These are phyloP conservation scores for Penicillium macrosclerotiorum DNA, from an alignment of 495 filamentous ascomycete genomes.

Conservation along the genomic window DNA sequence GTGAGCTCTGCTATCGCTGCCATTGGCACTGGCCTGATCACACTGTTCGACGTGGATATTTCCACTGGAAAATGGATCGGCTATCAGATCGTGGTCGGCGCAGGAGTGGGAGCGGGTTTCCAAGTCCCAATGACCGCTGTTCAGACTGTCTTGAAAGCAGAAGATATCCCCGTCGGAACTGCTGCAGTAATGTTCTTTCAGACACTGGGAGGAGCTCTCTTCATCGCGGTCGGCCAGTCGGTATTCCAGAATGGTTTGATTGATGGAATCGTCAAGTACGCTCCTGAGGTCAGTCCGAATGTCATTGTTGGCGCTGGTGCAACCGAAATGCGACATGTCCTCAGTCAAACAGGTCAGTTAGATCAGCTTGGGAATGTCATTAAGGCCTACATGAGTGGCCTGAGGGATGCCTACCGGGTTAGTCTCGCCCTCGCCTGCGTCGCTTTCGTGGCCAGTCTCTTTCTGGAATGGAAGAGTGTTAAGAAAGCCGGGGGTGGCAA, in stretches of 20 bases:
- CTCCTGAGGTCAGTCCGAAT: slow-evolving; percentile 44
- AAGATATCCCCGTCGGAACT: slow-evolving; percentile 23
- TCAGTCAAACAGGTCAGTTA: slow-evolving; percentile 29
- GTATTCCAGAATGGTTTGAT: slow-evolving; percentile 61
- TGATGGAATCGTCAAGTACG: slow-evolving; percentile 33
- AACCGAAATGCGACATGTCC: slow-evolving; percentile 49
- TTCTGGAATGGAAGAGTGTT: slow-evolving; percentile 52
- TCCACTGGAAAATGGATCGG: slow-evolving; percentile 52
- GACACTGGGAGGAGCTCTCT: slow-evolving; percentile 66
- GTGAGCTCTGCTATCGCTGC: slow-evolving; percentile 47
- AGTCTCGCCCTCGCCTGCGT: slow-evolving; percentile 33
- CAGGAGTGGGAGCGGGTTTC: slow-evolving; percentile 50
- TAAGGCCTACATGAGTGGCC: slow-evolving; percentile 28
- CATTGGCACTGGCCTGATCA: slow-evolving; percentile 65
- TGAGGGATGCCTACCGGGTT: slow-evolving; percentile 26
- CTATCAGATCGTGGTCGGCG: slow-evolving; percentile 57
- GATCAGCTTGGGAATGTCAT: slow-evolving; percentile 27
- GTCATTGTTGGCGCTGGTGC: slow-evolving; percentile 14
- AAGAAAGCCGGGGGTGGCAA: slow-evolving; percentile 26
- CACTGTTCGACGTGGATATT: slow-evolving; percentile 49
- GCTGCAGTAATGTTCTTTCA: slow-evolving; percentile 68
- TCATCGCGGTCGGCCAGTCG: slow-evolving; percentile 62
- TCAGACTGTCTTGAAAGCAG: slow-evolving; percentile 23
- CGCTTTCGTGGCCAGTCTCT: slow-evolving; percentile 37
- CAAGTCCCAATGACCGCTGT: slow-evolving; percentile 40